Evolutionary conservation across 345 rosid genomes (phyloP).

Genomic region (Gossypium ekmanianum): DNA sequence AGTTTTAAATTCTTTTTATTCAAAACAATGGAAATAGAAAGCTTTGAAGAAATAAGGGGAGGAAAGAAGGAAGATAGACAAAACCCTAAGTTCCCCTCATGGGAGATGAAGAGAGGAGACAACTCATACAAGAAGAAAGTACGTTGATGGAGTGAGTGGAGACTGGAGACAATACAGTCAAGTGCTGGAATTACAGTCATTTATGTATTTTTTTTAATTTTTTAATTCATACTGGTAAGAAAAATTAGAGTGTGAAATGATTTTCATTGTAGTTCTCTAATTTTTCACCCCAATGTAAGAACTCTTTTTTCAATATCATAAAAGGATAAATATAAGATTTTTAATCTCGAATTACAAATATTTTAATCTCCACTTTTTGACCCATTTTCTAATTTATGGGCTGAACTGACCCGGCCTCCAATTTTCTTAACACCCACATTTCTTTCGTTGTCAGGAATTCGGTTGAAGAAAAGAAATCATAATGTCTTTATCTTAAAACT

Average conservation of each 20-base stretch:
- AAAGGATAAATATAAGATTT: too few species aligned
- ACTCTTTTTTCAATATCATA: too few species aligned
- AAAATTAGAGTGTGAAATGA: not conserved
- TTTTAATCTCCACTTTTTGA: not conserved
- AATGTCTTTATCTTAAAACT: too few species aligned
- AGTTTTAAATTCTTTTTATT: not conserved
- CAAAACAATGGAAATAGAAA: not conserved
- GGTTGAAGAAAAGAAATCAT: too few species aligned
- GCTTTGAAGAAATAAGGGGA: not conserved
- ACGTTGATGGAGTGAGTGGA: not conserved
- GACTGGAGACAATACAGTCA: not conserved
- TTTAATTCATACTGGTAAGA: not conserved
- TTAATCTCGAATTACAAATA: too few species aligned
- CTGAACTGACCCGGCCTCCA: not conserved
- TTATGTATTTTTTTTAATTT: too few species aligned
- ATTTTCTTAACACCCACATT: not conserved
- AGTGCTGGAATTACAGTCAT: not conserved
- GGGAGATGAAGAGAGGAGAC: conserved; percentile 3
- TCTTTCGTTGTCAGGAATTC: not conserved
- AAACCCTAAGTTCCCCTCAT: conserved; percentile 37
- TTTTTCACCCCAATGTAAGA: too few species aligned
- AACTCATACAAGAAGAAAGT: not conserved
- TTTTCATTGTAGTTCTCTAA: too few species aligned
- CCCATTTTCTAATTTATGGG: not conserved
- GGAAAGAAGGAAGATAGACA: not conserved